A percentile compares a stretch with the other conserved stretches of the same genome.
Evolutionary conservation across 2,329 filamentous ascomycete genomes (phyloP).

Genomic region (Xylariales sp.): DNA sequence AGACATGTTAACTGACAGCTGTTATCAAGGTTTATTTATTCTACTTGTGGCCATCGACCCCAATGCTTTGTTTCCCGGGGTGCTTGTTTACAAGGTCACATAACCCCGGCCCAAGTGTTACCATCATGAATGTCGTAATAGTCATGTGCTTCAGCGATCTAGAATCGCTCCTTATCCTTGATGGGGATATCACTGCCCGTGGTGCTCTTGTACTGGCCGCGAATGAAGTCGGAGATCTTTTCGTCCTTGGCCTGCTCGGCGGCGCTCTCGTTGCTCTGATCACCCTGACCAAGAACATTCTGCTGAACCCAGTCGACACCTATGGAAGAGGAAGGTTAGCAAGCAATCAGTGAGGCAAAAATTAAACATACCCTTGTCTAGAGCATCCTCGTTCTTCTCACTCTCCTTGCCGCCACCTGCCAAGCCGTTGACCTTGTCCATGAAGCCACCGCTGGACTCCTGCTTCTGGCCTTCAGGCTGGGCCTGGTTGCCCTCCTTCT

Average conservation of each 20-base stretch:
- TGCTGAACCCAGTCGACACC: slow-evolving; percentile 76
- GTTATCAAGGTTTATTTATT: too few relatives aligned
- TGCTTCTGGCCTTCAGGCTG: slow-evolving; percentile 32
- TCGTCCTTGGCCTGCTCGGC: slow-evolving; percentile 81
- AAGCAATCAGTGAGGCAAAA: too few relatives aligned
- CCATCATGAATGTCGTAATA: too few relatives aligned
- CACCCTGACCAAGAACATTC: slow-evolving; percentile 63
- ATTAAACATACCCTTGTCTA: slow-evolving; percentile 65
- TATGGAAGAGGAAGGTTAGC: slow-evolving; percentile 30
- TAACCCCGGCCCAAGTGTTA: too few relatives aligned
- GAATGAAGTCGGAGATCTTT: slow-evolving; percentile 68
- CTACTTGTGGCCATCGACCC: too few relatives aligned
- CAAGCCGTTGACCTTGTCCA: slow-evolving; percentile 65
- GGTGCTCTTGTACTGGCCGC: slow-evolving; percentile 62
- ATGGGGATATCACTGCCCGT: slow-evolving; percentile 68
- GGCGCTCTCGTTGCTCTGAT: slow-evolving; percentile 68
- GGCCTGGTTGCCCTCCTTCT: slow-evolving; percentile 23
- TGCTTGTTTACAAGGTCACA: too few relatives aligned
- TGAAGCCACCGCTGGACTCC: slow-evolving; percentile 47
- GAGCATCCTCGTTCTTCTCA: slow-evolving; percentile 77
- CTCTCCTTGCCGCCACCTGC: slow-evolving; percentile 69
- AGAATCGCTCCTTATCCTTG: slow-evolving; percentile 58
- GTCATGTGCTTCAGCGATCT: slow-evolving; percentile 5
- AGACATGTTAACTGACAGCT: too few relatives aligned
- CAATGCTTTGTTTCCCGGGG: too few relatives aligned